These are phyloP conservation scores for Patellaria atrata DNA, from an alignment of 495 filamentous ascomycete genomes.

Conservation along the genomic window DNA sequence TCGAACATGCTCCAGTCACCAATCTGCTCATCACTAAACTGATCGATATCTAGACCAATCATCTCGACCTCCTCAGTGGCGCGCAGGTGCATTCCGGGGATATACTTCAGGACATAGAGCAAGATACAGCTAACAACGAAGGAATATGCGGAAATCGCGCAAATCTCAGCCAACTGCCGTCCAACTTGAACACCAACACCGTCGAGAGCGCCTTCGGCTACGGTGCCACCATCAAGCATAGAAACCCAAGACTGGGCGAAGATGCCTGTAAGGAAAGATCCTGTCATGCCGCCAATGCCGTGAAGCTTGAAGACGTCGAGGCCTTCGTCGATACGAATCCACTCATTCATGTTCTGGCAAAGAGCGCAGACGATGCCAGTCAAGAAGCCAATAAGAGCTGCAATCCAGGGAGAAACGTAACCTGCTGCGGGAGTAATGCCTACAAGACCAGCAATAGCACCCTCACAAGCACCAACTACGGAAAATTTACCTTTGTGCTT, in stretches of 20 bases:
- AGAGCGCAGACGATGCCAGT: slow-evolving; percentile 38
- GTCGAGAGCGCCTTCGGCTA: slow-evolving; percentile 39
- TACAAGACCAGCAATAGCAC: slow-evolving; percentile 49
- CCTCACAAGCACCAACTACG: slow-evolving; percentile 46
- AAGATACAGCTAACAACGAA: slow-evolving; percentile 40
- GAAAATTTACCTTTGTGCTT: slow-evolving; percentile 39
- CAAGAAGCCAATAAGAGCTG: slow-evolving; percentile 44
- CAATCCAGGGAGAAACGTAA: slow-evolving; percentile 42
- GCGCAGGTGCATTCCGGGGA: slow-evolving; percentile 43
- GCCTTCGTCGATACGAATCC: slow-evolving; percentile 45
- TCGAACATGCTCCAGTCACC: slow-evolving; percentile 28
- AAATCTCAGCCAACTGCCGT: slow-evolving; percentile 44
- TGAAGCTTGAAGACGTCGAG: slow-evolving; percentile 52
- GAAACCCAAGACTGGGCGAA: slow-evolving; percentile 36
- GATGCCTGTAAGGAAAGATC: slow-evolving; percentile 46
- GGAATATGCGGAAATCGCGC: slow-evolving; percentile 40
- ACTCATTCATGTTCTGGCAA: slow-evolving; percentile 40
- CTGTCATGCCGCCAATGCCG: slow-evolving; percentile 46
- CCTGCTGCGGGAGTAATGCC: slow-evolving; percentile 51
- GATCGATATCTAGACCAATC: slow-evolving; percentile 39
- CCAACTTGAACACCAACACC: slow-evolving; percentile 45
- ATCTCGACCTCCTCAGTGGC: slow-evolving; percentile 42
- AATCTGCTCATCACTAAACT: slow-evolving; percentile 49
- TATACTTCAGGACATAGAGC: slow-evolving; percentile 41
- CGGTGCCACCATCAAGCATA: slow-evolving; percentile 34